A percentile compares a stretch with the other conserved stretches of the same genome.
Conservation (phyloP, 73 alveolate genomes). For the Stentor coeruleus region DNA sequence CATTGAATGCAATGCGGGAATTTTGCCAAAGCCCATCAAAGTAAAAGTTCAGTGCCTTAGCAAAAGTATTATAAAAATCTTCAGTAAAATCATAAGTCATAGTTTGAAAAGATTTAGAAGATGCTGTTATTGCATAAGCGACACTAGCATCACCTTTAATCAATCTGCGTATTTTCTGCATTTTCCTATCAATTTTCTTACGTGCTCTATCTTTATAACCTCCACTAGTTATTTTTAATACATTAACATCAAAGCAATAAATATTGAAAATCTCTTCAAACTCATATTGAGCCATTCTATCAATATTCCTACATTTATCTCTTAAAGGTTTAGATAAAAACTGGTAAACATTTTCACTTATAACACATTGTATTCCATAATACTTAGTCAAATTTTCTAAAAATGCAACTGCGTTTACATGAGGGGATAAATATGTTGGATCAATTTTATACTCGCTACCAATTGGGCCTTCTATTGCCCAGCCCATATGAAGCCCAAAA, state of each 20-base stretch:
- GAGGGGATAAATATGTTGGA: slow-evolving; percentile 25
- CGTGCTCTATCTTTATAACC: no score
- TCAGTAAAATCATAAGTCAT: neutral
- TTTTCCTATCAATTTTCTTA: neutral
- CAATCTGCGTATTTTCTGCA: no score
- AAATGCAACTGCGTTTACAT: neutral
- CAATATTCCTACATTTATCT: neutral
- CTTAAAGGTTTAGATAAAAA: neutral
- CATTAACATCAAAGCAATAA: neutral
- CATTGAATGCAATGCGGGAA: neutral
- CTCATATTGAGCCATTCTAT: neutral
- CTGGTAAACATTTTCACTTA: neutral
- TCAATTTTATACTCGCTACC: slow-evolving; percentile 30
- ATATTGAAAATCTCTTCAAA: neutral
- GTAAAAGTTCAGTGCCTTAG: neutral
- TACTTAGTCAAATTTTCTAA: neutral
- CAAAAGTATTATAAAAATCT: neutral
- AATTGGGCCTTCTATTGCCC: slow-evolving; percentile 30
- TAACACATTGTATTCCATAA: neutral
- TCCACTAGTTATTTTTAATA: neutral
- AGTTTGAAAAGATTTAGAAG: neutral
- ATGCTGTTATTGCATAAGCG: neutral
- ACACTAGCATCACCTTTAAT: neutral
- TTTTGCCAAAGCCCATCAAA: neutral
- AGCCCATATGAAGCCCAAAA: slow-evolving; percentile 16